Evolutionary conservation across 345 rosid genomes (phyloP), one percentile per base, ranked within the genome.

Genomic region (Bruguiera sexangula): DNA sequence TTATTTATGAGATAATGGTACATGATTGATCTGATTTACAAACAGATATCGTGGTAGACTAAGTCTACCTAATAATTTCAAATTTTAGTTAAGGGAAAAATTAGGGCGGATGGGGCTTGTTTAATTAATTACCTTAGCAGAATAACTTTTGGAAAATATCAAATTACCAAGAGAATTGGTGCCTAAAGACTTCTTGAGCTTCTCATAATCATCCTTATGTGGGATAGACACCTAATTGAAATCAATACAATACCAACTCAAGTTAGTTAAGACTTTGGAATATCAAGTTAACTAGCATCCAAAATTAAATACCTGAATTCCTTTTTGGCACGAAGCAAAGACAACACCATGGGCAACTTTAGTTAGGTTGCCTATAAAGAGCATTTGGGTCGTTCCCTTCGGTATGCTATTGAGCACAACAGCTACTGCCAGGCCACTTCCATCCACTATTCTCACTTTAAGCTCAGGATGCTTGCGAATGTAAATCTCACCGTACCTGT

Each of bases 391-490:
- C 16, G 89, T 81, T 52, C 84, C 87, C 69, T 77, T 67, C 0
- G 89, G 96, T 65, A 90, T 74, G 80, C 73, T 83, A 43, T 85
- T 84, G 6, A 86, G 19, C 34, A 90, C 81, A 20, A 82, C 80
- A 21, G 87, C 87, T 16, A 74, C 87, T 9, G 87, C 91, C 31
- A 88, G 81, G 53, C 87, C 80, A 39, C 82, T 88, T 34, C 96
- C 96, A 56, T 90, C 93, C 54, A 90, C 91, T 62, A 90, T 74
- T 68, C 80, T 88, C 68, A 77, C 73, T 75, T 80, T 81, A 26
- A 86, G 68, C 36, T 50, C 62, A 8, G 88, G 91, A 73, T 83
- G 65, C 80, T 65, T 86, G 6, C 75, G 67, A 63, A 83, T 69
- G 9, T 78, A 86, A 56, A 81, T 6, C 60, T 75, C 86, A 15